Evolutionary conservation across 306 rosid genomes (phyloP).

Genomic region (Medicago lupulina): DNA sequence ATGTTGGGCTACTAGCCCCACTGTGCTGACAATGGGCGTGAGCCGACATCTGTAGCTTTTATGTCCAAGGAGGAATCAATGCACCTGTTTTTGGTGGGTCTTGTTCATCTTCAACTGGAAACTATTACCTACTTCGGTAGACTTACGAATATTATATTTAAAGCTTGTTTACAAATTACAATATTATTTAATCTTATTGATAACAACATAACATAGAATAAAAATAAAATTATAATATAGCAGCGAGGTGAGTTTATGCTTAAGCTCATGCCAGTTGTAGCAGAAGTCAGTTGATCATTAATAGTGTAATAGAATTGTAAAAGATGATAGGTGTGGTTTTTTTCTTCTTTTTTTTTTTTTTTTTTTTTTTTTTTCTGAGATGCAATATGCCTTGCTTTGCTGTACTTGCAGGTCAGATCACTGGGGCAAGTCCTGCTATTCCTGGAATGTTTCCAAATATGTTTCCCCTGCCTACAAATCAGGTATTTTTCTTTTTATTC

Average conservation of each 20-base stretch:
- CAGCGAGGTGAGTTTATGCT: constrained; percentile 51
- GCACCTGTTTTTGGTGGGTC: constrained; percentile 98
- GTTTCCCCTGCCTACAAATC: constrained; percentile 84
- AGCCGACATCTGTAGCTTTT: constrained; percentile 99
- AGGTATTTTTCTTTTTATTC: constrained; percentile 60
- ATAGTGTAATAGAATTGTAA: constrained; percentile 21
- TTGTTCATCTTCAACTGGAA: constrained; percentile 96
- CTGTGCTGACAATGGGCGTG: constrained; percentile 99
- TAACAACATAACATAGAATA: constrained; percentile 2
- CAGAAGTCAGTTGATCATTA: constrained; percentile 46
- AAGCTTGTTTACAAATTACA: constrained; percentile 54
- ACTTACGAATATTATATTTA: constrained; percentile 73
- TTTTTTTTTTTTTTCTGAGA: constrained; percentile 31
- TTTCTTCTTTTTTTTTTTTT: background rate
- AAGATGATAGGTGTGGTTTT: constrained; percentile 32
- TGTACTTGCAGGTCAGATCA: constrained; percentile 90
- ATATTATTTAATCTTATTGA: constrained; percentile 50
- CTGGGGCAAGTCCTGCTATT: constrained; percentile 77
- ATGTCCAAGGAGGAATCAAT: constrained; percentile 95
- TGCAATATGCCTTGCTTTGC: constrained; percentile 34
- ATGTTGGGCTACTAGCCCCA: constrained; percentile 99
- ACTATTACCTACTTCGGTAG: constrained; percentile 93
- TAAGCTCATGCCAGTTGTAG: constrained; percentile 45
- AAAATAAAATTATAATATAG: constrained; percentile 20
- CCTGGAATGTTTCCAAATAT: constrained; percentile 94